These are phyloP conservation scores for Phlegmacium glaucopus DNA, from an alignment of 768 basidiomycete species.

Conservation along the genomic window DNA sequence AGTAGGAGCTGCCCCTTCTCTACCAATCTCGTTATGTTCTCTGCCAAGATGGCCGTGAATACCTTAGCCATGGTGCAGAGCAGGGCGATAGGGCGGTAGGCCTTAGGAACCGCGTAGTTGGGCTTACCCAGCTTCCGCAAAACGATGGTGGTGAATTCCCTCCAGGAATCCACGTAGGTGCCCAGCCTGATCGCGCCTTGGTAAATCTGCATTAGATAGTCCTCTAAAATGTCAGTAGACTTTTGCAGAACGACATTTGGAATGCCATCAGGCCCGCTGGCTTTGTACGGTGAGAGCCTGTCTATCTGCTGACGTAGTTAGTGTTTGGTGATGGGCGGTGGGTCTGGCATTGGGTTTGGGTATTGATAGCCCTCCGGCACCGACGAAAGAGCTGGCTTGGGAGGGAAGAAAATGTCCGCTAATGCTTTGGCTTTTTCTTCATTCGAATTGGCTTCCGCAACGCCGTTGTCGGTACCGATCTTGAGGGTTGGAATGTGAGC, in stretches of 20 bases:
- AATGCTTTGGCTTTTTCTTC: no score
- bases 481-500: conserved; percentile 23
- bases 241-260: conserved; percentile 29
- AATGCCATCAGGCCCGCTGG: conserved; percentile 17
- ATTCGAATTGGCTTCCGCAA: conserved; percentile 13
- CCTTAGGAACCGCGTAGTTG: conserved; percentile 28
- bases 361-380: conserved; percentile 18
- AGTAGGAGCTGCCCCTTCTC: conserved; percentile 32
- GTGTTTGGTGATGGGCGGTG: conserved; percentile 16
- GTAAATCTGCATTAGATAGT: conserved; percentile 23
- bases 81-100: conserved; percentile 36
- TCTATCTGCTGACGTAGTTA: conserved; percentile 23
- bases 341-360: conserved; percentile 18
- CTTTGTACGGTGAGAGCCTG: conserved; percentile 32
- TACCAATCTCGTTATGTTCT: conserved; percentile 16
- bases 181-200: conserved; percentile 20
- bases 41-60: conserved; percentile 17
- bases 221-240: conserved; percentile 14
- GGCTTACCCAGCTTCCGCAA: conserved; percentile 35
- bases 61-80: conserved; percentile 30
- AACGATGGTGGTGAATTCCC: conserved; percentile 22
- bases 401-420: conserved; percentile 22
- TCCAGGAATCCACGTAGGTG: conserved; percentile 17
- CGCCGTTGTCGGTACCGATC: not conserved
- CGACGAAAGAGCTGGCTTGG: not conserved